Evolutionary conservation across 2,329 filamentous ascomycete genomes (phyloP).

Genomic region (Calonectria pauciramosa): DNA sequence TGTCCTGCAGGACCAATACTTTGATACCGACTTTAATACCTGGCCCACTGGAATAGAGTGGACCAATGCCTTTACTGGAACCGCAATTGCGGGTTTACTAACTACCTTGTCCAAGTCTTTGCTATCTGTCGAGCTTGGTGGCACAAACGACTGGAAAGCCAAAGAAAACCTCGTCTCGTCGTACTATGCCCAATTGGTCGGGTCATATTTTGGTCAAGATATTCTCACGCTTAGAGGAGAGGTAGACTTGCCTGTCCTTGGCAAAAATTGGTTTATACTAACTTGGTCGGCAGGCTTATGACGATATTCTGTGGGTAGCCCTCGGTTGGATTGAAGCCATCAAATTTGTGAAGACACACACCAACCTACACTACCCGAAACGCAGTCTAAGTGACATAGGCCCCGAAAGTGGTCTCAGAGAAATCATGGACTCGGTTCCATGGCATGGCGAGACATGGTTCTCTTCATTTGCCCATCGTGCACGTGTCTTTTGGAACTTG

Average conservation of each 20-base stretch:
- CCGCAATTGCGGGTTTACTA: conserved; percentile 81
- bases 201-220: conserved; percentile 91
- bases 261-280: background rate
- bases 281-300: conserved; percentile 74
- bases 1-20: conserved; percentile 84
- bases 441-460: conserved; percentile 87
- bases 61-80: conserved; percentile 89
- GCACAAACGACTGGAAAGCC: conserved; percentile 59
- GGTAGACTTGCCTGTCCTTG: conserved; percentile 39
- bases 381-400: conserved; percentile 19
- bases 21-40: conserved; percentile 80
- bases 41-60: conserved; percentile 94
- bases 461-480: conserved; percentile 83
- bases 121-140: conserved; percentile 50
- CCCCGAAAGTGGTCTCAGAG: conserved; percentile 40
- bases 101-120: conserved; percentile 77
- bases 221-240: conserved; percentile 77
- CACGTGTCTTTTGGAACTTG: conserved; percentile 88
- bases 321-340: conserved; percentile 89
- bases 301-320: conserved; percentile 97
- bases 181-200: conserved; percentile 82
- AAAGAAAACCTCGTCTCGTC: conserved; percentile 85
- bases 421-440: conserved; percentile 56
- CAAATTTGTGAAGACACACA: conserved; percentile 81
- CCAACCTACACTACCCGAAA: conserved; percentile 69